phyloP scores from a whole-genome alignment of 805 yeast species.

The Candida taoyuanica region DNA sequence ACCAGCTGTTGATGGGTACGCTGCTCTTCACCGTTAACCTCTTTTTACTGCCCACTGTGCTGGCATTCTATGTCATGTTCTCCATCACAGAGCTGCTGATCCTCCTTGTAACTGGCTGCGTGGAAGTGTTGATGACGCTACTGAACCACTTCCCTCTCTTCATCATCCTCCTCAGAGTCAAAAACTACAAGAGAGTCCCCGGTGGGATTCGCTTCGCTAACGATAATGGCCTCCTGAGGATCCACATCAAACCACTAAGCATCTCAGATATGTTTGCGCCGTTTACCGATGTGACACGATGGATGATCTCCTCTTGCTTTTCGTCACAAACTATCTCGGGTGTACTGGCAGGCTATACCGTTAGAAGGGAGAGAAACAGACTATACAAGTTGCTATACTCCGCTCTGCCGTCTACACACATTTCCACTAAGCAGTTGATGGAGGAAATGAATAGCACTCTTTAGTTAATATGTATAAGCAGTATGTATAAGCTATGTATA shows the following conservation, averaged over 20 bases:
- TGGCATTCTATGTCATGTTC: constrained; percentile 78
- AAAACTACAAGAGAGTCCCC: constrained; percentile 69
- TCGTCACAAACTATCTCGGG: constrained; percentile 37
- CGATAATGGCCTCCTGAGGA: constrained; percentile 21
- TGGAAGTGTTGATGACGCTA: constrained; percentile 58
- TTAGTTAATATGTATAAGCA: no score
- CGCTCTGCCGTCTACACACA: constrained; percentile 38
- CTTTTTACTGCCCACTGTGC: constrained; percentile 79
- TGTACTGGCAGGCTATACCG: constrained; percentile 40
- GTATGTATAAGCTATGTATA: neutral
- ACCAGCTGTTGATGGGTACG: constrained; percentile 85
- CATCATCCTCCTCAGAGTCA: constrained; percentile 70
- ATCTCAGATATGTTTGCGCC: constrained; percentile 44
- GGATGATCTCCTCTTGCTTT: constrained; percentile 38
- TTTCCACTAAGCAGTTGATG: constrained; percentile 9
- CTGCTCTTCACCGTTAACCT: constrained; percentile 74
- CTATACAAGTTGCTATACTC: constrained; percentile 50
- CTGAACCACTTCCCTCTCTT: constrained; percentile 86
- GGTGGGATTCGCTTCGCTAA: constrained; percentile 44
- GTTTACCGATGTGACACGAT: constrained; percentile 36
- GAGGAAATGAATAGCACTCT: constrained; percentile 7
- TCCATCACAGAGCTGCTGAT: constrained; percentile 52
- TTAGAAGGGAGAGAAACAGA: constrained; percentile 42
- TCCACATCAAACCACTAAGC: constrained; percentile 43
- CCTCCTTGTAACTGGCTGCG: constrained; percentile 41